Conservation (phyloP, 805 yeast species). For the Pichia manshurica region DNA sequence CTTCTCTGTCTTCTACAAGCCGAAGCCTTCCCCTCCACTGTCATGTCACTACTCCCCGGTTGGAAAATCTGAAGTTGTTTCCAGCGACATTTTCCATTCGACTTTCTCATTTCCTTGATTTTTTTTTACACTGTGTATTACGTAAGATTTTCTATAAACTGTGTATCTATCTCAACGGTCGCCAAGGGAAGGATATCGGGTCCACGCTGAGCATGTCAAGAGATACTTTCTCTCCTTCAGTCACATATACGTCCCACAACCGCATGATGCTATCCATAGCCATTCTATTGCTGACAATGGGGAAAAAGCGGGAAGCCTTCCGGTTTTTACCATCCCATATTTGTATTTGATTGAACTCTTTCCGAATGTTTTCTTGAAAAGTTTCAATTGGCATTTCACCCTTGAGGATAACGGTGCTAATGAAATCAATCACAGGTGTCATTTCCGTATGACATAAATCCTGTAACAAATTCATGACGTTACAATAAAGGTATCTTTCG, state of each 20-base stretch:
- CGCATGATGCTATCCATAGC: background rate
- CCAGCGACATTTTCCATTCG: background rate
- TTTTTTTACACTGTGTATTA: background rate
- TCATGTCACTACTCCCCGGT: no score
- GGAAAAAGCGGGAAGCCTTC: no score
- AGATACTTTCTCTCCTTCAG: background rate
- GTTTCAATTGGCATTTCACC: background rate
- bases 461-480: background rate
- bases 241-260: conserved; percentile 3
- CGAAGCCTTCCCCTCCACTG: no score
- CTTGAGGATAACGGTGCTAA: no score
- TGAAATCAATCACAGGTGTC: background rate
- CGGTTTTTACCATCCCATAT: background rate
- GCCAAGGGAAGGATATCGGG: conserved; percentile 1
- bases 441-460: background rate
- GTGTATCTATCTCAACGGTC: no score
- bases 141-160: background rate
- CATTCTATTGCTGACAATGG: background rate
- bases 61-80: no score
- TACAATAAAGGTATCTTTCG: background rate
- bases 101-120: background rate
- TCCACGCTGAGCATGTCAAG: background rate
- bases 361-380: background rate
- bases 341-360: background rate
- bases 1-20: no score